phyloP scores from a whole-genome alignment of 352 stramenopile genomes.

The Globisporangium rhizosaccharum region DNA sequence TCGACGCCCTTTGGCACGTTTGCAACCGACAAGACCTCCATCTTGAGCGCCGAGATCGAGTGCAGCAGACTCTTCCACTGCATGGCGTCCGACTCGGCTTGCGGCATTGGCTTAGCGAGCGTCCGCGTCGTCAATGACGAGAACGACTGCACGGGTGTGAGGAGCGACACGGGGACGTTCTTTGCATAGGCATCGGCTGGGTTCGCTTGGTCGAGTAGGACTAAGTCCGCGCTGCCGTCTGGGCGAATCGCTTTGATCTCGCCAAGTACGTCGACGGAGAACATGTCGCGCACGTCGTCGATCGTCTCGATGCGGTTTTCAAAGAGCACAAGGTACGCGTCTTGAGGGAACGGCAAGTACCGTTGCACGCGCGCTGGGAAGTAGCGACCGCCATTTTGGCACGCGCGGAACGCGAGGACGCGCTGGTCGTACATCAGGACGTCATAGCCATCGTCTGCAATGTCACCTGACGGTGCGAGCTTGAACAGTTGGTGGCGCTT shows the following conservation, averaged over 20 bases:
- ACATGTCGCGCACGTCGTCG: constrained; percentile 48
- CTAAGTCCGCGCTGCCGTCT: constrained; percentile 56
- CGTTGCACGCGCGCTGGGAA: constrained; percentile 47
- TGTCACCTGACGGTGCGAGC: constrained; percentile 36
- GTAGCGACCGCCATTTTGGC: constrained; percentile 47
- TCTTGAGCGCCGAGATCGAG: constrained; percentile 27
- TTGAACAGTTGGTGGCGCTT: constrained; percentile 50
- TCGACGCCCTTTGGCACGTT: constrained; percentile 28
- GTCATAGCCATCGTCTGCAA: constrained; percentile 44
- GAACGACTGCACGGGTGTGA: constrained; percentile 49
- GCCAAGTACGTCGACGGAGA: constrained; percentile 53
- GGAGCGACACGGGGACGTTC: constrained; percentile 19
- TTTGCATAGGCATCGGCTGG: constrained; percentile 11
- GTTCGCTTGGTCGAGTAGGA: constrained; percentile 15
- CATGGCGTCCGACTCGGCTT: constrained; percentile 9
- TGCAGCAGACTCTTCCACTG: constrained; percentile 32
- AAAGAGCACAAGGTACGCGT: constrained; percentile 52
- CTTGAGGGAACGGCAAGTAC: constrained; percentile 40
- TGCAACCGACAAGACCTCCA: constrained; percentile 44
- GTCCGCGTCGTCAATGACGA: constrained; percentile 23
- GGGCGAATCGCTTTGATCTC: constrained; percentile 38
- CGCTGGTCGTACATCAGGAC: constrained; percentile 54
- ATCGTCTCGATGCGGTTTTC: constrained; percentile 53
- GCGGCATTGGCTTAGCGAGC: constrained; percentile 32
- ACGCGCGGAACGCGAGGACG: constrained; percentile 58